Conservation (phyloP, 495 filamentous ascomycete genomes). For the Glarea lozoyensis region DNA sequence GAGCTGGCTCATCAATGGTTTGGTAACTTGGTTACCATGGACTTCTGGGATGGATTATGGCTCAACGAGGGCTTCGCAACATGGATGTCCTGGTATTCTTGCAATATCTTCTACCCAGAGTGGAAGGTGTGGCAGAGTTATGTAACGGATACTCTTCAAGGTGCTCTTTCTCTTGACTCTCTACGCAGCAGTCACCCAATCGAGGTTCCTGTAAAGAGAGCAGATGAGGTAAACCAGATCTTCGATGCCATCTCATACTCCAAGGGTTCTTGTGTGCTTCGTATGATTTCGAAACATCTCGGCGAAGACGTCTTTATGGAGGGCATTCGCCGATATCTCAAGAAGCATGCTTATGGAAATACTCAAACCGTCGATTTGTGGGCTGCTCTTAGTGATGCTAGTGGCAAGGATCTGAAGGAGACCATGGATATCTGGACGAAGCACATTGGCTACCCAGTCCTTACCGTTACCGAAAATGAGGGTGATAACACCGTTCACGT, state of each 20-base stretch:
- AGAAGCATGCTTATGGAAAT: constrained; percentile 87
- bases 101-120: constrained; percentile 85
- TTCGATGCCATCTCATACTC: constrained; percentile 98
- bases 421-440: constrained; percentile 77
- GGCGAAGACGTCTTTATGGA: constrained; percentile 92
- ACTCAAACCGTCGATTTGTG: constrained; percentile 84
- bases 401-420: constrained; percentile 77
- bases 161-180: constrained; percentile 80
- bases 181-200: constrained; percentile 93
- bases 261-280: constrained; percentile 90
- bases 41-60: constrained; percentile 99
- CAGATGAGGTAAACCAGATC: constrained; percentile 96
- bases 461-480: constrained; percentile 56
- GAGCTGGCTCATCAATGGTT: constrained; percentile 99
- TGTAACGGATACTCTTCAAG: constrained; percentile 83
- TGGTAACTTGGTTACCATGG: constrained; percentile 97
- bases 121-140: constrained; percentile 99
- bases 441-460: constrained; percentile 65
- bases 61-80: constrained; percentile 98
- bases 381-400: constrained; percentile 80
- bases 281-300: constrained; percentile 95
- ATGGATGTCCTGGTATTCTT: constrained; percentile 67
- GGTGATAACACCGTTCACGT: constrained; percentile 50
- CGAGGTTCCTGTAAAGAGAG: constrained; percentile 76
- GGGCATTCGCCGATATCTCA: constrained; percentile 84